Conservation (phyloP, 83 land plant genomes). For the Diphasiastrum complanatum region DNA sequence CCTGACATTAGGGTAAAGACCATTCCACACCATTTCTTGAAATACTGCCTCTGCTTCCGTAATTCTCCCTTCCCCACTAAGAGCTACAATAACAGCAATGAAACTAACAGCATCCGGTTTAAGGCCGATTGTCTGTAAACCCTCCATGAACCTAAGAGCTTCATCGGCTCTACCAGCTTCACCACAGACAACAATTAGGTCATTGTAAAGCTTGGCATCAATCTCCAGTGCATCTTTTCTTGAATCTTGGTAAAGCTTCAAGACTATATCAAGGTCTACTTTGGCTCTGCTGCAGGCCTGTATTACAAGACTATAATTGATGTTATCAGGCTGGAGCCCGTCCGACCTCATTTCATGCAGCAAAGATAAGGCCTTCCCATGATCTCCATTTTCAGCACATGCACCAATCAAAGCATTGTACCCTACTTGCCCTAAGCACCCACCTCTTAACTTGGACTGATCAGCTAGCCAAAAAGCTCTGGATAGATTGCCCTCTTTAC, state of each 20-base stretch:
- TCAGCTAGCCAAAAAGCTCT: slow-evolving; percentile 58
- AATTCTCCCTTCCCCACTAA: slow-evolving; percentile 46
- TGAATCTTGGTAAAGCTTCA: slow-evolving; percentile 41
- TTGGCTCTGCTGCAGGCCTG: slow-evolving; percentile 50
- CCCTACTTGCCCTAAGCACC: slow-evolving; percentile 34
- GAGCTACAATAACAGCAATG: slow-evolving; percentile 46
- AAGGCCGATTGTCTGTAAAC: slow-evolving; percentile 48
- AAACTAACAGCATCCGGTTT: slow-evolving; percentile 37
- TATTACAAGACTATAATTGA: slow-evolving; percentile 52
- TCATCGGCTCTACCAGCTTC: slow-evolving; percentile 47
- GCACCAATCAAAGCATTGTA: slow-evolving; percentile 75
- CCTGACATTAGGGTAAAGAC: slow-evolving; percentile 42
- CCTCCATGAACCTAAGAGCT: slow-evolving; percentile 40
- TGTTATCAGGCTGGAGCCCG: slow-evolving; percentile 55
- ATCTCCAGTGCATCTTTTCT: slow-evolving; percentile 47
- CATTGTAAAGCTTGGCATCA: slow-evolving; percentile 55
- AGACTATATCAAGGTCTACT: slow-evolving; percentile 31
- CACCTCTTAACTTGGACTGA: slow-evolving; percentile 14
- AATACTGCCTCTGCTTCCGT: slow-evolving; percentile 79
- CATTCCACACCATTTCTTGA: slow-evolving; percentile 57
- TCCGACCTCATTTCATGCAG: slow-evolving; percentile 51
- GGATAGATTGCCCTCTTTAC: slow-evolving; percentile 44
- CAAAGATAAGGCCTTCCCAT: slow-evolving; percentile 49
- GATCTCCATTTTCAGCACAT: slow-evolving; percentile 44
- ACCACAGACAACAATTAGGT: slow-evolving; percentile 50